These are phyloP conservation scores for Ramaria rubella DNA, from an alignment of 768 basidiomycete genomes.

Conservation along the genomic window DNA sequence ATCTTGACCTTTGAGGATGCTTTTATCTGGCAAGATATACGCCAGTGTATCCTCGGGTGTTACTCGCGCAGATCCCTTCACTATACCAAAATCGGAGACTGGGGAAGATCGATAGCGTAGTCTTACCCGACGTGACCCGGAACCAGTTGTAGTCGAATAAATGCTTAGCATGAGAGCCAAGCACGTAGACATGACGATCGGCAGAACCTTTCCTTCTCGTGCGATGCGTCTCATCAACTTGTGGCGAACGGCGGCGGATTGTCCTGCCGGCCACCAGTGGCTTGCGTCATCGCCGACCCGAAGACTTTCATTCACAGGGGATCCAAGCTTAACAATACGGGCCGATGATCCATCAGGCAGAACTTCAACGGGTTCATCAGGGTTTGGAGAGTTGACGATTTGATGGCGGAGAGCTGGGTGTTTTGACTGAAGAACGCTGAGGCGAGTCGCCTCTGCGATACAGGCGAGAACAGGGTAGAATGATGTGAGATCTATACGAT, in stretches of 20 bases:
- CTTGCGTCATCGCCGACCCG: slow-evolving; percentile 11
- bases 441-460: slow-evolving; percentile 20
- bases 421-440: slow-evolving; percentile 9
- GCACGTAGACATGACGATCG: slow-evolving; percentile 27
- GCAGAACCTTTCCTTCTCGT: slow-evolving; percentile 29
- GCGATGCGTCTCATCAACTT: slow-evolving; percentile 23
- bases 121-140: slow-evolving; percentile 23
- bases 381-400: slow-evolving; percentile 4
- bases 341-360: slow-evolving; percentile 6
- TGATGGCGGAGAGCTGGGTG: slow-evolving; percentile 22
- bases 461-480: slow-evolving; percentile 30
- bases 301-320: background rate
- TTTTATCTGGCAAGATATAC: slow-evolving; percentile 22
- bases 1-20: slow-evolving; percentile 31
- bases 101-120: slow-evolving; percentile 33
- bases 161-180: slow-evolving; percentile 34
- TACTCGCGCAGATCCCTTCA: slow-evolving; percentile 29
- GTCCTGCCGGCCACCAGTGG: slow-evolving; percentile 33
- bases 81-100: slow-evolving; percentile 42
- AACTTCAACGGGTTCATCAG: background rate
- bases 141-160: slow-evolving; percentile 31
- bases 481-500: slow-evolving; percentile 26
- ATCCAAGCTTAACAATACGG: background rate
- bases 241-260: slow-evolving; percentile 18
- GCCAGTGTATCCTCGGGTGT: slow-evolving; percentile 30